Conservation (phyloP, 2,329 filamentous ascomycete genomes). For the Paracoccidioides brasiliensis region DNA sequence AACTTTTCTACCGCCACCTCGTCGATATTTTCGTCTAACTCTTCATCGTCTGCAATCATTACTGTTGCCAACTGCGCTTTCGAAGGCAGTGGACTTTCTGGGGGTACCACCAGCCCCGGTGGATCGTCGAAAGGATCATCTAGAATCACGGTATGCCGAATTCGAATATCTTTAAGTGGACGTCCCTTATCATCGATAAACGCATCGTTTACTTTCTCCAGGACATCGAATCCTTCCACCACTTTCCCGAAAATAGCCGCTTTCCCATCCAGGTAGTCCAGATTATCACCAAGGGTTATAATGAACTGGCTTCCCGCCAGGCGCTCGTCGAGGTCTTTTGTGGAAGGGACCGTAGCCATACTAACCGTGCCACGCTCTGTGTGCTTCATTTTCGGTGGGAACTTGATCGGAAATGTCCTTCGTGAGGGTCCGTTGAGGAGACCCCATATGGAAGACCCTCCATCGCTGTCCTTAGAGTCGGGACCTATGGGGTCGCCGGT, state of each 20-base stretch:
- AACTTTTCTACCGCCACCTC: constrained; percentile 67
- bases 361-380: constrained; percentile 81
- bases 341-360: constrained; percentile 80
- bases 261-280: constrained; percentile 83
- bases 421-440: constrained; percentile 56
- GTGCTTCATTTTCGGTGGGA: constrained; percentile 81
- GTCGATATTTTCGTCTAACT: constrained; percentile 63
- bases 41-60: constrained; percentile 79
- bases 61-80: constrained; percentile 82
- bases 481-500: constrained; percentile 89
- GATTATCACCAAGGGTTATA: constrained; percentile 75
- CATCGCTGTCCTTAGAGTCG: constrained; percentile 71
- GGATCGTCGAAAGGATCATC: constrained; percentile 90
- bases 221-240: constrained; percentile 84
- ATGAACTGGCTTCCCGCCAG: constrained; percentile 88
- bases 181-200: constrained; percentile 78
- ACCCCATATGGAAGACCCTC: constrained; percentile 88
- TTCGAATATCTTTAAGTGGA: constrained; percentile 85
- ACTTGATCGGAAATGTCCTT: constrained; percentile 69
- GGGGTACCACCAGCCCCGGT: constrained; percentile 58
- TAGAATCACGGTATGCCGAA: constrained; percentile 81
- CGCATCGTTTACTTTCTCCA: constrained; percentile 85
- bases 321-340: constrained; percentile 64
- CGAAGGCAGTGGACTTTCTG: constrained; percentile 65
- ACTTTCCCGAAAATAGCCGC: constrained; percentile 93